Evolutionary conservation across 2,329 filamentous ascomycete genomes (phyloP).

Genomic region (Didymella lethalis): DNA sequence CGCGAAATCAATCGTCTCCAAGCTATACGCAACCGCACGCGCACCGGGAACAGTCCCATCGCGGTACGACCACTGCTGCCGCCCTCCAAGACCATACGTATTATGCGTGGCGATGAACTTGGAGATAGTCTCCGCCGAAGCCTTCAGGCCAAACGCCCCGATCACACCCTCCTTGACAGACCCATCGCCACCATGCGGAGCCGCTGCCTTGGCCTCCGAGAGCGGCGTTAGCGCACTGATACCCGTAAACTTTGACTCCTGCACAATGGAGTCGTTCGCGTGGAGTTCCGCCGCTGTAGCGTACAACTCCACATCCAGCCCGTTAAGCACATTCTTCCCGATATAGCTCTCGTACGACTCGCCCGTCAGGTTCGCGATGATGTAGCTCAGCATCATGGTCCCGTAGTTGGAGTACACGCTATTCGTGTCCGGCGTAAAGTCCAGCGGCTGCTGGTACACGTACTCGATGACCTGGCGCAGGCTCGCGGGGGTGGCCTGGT

Average conservation of each 20-base stretch:
- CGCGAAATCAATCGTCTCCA: conserved; percentile 13
- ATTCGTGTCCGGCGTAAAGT: conserved; percentile 29
- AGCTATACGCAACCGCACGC: conserved; percentile 15
- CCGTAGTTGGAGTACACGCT: conserved; percentile 31
- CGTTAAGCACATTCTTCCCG: conserved; percentile 25
- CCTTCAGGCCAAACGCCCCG: conserved; percentile 27
- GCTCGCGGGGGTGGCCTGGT: conserved; percentile 25
- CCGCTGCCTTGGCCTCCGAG: conserved; percentile 7
- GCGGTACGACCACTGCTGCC: conserved; percentile 3
- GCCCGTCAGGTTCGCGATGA: conserved; percentile 27
- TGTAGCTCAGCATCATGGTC: conserved; percentile 31
- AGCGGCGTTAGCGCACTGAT: conserved; percentile 14
- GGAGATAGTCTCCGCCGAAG: conserved; percentile 27
- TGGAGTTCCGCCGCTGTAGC: conserved; percentile 19
- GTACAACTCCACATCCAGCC: conserved; percentile 24
- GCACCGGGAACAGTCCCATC: conserved; percentile 17
- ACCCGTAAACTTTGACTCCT: conserved; percentile 20
- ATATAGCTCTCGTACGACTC: conserved; percentile 27
- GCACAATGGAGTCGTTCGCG: conserved; percentile 19
- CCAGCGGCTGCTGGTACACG: conserved; percentile 23
- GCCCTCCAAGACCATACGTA: conserved; percentile 5
- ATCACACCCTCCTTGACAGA: conserved; percentile 28
- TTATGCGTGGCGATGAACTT: conserved; percentile 25
- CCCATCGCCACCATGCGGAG: conserved; percentile 28
- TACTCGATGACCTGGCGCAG: conserved; percentile 34